phyloP scores from a whole-genome alignment of 1,284 basidiomycete species.

The Sphaerobolus stellatus region DNA sequence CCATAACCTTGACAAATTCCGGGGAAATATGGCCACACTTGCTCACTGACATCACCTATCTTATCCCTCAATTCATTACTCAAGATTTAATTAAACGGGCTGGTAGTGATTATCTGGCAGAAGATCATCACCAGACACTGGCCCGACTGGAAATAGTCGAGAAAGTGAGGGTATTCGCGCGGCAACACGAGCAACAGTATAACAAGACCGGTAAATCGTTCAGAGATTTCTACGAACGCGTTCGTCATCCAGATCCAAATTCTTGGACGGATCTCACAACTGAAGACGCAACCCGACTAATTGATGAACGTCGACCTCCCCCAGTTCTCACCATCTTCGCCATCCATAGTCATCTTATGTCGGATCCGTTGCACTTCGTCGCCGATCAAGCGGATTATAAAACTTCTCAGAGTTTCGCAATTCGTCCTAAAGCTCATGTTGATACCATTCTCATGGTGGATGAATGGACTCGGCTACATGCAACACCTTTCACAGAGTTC shows the following conservation, averaged over 20 bases:
- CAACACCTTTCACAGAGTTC: conserved; percentile 55
- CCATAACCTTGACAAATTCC: conserved; percentile 42
- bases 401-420: conserved; percentile 57
- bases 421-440: conserved; percentile 68
- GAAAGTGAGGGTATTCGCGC: conserved; percentile 50
- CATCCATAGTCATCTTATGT: conserved; percentile 75
- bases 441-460: conserved; percentile 54
- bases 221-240: conserved; percentile 42
- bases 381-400: conserved; percentile 59
- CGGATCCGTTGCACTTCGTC: conserved; percentile 60
- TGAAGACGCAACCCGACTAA: conserved; percentile 45
- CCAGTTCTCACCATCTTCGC: conserved; percentile 53
- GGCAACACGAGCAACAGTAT: conserved; percentile 40
- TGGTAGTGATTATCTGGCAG: conserved; percentile 18
- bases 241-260: conserved; percentile 46
- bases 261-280: conserved; percentile 55
- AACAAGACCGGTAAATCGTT: conserved; percentile 35
- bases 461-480: conserved; percentile 47
- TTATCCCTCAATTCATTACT: conserved; percentile 53
- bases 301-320: conserved; percentile 34
- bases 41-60: conserved; percentile 54
- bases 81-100: conserved; percentile 42
- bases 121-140: conserved; percentile 37
- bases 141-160: conserved; percentile 62
- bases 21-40: conserved; percentile 54